Evolutionary conservation across 495 filamentous ascomycete species (phyloP).

Genomic region (Aspergillus kassunensis): DNA sequence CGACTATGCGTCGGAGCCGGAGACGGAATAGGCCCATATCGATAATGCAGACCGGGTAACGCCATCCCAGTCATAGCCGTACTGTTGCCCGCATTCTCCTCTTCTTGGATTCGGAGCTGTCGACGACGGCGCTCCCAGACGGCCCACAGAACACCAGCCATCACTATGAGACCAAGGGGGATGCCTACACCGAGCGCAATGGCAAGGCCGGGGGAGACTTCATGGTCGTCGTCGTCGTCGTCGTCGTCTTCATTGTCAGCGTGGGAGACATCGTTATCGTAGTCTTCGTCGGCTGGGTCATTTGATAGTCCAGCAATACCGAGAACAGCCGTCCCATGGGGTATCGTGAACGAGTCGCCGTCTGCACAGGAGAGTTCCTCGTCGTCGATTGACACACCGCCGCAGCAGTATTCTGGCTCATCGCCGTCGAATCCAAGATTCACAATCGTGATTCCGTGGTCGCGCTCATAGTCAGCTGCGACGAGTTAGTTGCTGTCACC

Average conservation of each 20-base stretch:
- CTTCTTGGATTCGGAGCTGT: neutral
- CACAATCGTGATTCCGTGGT: neutral
- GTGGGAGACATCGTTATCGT: neutral
- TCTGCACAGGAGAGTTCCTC: neutral
- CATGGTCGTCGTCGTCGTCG: neutral
- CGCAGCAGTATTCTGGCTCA: constrained; percentile 5
- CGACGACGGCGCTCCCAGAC: constrained; percentile 11
- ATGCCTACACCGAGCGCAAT: constrained; percentile 5
- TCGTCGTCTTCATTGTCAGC: neutral
- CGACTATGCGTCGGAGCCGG: constrained; percentile 1
- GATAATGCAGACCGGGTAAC: constrained; percentile 2
- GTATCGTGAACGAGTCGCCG: neutral
- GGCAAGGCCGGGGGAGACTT: neutral
- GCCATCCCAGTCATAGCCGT: neutral
- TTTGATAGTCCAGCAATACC: neutral
- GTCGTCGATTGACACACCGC: neutral
- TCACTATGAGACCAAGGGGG: neutral
- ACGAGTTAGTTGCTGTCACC: neutral
- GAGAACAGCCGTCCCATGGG: neutral
- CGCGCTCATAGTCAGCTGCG: neutral
- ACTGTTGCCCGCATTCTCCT: neutral
- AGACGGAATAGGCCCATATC: constrained; percentile 5
- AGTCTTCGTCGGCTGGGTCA: neutral
- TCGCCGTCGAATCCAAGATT: neutral
- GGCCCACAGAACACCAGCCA: constrained; percentile 3